Percentiles rank a stretch among this genome's conserved stretches.
phyloP scores from a whole-genome alignment of 2,329 filamentous ascomycete species.

The Colletotrichum gloeosporioides region DNA sequence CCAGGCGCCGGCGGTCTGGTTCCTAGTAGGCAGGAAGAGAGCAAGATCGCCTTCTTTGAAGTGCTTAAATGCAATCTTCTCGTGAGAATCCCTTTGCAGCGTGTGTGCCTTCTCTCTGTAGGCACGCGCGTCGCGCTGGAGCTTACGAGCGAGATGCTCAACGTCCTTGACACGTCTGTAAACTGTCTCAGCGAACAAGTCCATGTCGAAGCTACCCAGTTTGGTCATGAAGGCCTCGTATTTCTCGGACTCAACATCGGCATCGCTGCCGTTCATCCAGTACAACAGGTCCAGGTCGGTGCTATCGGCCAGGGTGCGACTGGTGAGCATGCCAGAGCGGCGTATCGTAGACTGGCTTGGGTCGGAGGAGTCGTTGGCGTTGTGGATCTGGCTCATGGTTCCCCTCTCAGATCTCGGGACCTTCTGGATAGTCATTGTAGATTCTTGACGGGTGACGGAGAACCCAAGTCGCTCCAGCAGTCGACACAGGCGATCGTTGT shows the following conservation, averaged over 20 bases:
- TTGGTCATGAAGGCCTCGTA: conserved; percentile 78
- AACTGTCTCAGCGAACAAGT: conserved; percentile 83
- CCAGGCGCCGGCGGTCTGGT: conserved; percentile 94
- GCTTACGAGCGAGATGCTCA: conserved; percentile 91
- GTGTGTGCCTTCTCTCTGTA: conserved; percentile 88
- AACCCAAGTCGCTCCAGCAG: conserved; percentile 90
- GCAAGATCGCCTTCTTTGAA: conserved; percentile 98
- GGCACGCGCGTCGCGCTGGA: conserved; percentile 84
- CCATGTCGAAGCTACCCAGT: conserved; percentile 80
- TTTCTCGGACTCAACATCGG: conserved; percentile 71
- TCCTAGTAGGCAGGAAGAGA: conserved; percentile 90
- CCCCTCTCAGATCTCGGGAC: conserved; percentile 65
- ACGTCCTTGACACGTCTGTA: conserved; percentile 92
- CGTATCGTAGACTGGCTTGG: conserved; percentile 52
- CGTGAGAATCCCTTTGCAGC: conserved; percentile 83
- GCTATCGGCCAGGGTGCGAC: conserved; percentile 63
- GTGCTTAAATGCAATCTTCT: conserved; percentile 93
- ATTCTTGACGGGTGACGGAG: conserved; percentile 75
- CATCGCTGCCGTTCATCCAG: conserved; percentile 78
- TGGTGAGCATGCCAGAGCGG: conserved; percentile 57
- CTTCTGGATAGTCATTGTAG: conserved; percentile 77
- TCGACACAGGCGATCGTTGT: conserved; percentile 83
- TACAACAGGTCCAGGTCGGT: conserved; percentile 76
- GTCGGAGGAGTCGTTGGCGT: conserved; percentile 63
- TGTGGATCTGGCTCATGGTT: conserved; percentile 48